Evolutionary conservation across 2,329 filamentous ascomycete species (phyloP).

Genomic region (Penicillium sp.): DNA sequence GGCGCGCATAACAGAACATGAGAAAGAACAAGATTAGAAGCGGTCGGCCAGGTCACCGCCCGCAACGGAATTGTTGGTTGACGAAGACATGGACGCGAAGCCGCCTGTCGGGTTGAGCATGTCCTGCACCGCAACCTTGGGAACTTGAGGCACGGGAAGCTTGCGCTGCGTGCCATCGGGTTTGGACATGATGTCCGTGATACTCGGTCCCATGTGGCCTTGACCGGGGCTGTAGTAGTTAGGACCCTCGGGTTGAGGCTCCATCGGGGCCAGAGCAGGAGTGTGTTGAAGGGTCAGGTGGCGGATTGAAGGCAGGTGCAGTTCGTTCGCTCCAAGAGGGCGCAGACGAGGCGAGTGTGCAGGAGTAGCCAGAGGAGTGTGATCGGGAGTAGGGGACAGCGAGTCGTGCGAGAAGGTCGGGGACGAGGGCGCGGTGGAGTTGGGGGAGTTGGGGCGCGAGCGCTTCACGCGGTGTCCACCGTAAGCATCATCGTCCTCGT

Average conservation of each 20-base stretch:
- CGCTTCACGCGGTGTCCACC: conserved; percentile 71
- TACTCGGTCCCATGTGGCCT: conserved; percentile 67
- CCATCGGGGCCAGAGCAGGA: conserved; percentile 69
- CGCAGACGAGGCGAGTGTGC: conserved; percentile 90
- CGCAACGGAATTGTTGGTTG: conserved; percentile 72
- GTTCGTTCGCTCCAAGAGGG: conserved; percentile 66
- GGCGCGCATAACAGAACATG: conserved; percentile 30
- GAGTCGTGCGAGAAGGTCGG: conserved; percentile 97
- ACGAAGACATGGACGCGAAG: conserved; percentile 72
- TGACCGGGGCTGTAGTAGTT: conserved; percentile 57
- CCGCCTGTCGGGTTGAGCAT: conserved; percentile 68
- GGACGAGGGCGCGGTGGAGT: conserved; percentile 92
- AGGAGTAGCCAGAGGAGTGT: conserved; percentile 96
- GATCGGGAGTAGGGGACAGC: conserved; percentile 89
- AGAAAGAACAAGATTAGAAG: conserved; percentile 30
- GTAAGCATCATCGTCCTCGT: conserved; percentile 74
- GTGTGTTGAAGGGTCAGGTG: conserved; percentile 66
- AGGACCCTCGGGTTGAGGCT: conserved; percentile 61
- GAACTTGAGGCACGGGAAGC: conserved; percentile 82
- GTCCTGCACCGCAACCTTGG: conserved; percentile 84
- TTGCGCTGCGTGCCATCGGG: conserved; percentile 86
- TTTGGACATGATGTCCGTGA: conserved; percentile 89
- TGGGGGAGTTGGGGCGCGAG: conserved; percentile 88
- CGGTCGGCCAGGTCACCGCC: conserved; percentile 67
- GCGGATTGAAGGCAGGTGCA: conserved; percentile 85